Base-by-base conservation (phyloP, 495 filamentous ascomycete genomes). In the Neurospora sp. region DNA sequence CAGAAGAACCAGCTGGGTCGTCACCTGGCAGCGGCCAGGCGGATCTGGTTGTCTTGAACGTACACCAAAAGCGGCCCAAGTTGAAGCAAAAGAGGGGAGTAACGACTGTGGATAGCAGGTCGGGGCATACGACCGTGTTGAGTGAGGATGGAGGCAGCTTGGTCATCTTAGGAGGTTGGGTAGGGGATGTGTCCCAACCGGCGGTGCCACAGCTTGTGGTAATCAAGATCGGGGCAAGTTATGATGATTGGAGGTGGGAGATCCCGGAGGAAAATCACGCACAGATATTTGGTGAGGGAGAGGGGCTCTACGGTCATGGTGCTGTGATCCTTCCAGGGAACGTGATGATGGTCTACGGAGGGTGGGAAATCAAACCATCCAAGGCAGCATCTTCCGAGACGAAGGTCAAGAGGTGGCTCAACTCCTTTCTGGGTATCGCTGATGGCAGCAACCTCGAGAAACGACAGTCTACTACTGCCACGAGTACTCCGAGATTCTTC, bases 281-380 rank as follows among this genome's bases (percentile, higher is more conserved):
- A 61, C 53, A 61, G 5, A 61, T 35, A 27, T 61, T 61, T 6
- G 53, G 20, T 0, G 12, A 61, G 4, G 82, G 79, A 4, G 70
- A 76, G 12, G 94, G 93, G 0, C 82, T 96, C 4, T 96, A 92
- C 77, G 95, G 95, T 4, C 95, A 98, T 79, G 95, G 91, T 3
- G 93, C 93, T 5, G 87, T 85, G 6, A 88, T 97, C 85, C 86
- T 98, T 18, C 90, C 92, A 22, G 95, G 94, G 3, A 92, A 90
- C 74, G 87, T 97, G 0, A 93, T 98, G 92, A 92, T 98, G 91
- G 83, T 97, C 38, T 86, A 90, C 61, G 95, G 95, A 18, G 95
- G 95, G 2, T 94, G 92, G 74, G 83, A 77, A 10, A 96, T 97
- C 16, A 74, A 44, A 70, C 31, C 44, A 7, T 18, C 41, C 14